A percentile compares a stretch with the other conserved stretches of the same genome.
phyloP scores from a whole-genome alignment of 2,329 filamentous ascomycete genomes.

The Penicillium sp. region DNA sequence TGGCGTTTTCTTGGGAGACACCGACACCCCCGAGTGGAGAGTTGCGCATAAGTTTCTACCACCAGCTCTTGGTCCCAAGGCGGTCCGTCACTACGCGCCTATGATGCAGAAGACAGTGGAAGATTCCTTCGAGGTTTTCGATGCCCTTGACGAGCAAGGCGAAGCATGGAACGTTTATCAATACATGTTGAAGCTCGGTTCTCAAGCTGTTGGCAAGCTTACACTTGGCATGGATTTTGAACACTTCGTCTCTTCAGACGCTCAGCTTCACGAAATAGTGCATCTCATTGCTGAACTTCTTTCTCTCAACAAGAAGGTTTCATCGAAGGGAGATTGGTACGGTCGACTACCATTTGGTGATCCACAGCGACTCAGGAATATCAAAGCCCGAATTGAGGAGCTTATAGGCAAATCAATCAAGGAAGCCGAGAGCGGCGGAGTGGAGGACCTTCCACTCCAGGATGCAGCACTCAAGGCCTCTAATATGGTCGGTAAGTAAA shows the following conservation, averaged over 20 bases:
- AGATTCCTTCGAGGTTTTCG: slow-evolving; percentile 51
- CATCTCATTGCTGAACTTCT: slow-evolving; percentile 53
- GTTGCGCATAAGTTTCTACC: slow-evolving; percentile 59
- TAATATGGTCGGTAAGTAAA: slow-evolving; percentile 46
- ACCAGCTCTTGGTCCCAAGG: slow-evolving; percentile 20
- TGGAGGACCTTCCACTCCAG: slow-evolving; percentile 34
- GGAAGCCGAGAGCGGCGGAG: slow-evolving; percentile 21
- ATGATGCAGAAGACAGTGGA: slow-evolving; percentile 60
- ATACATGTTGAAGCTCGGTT: slow-evolving; percentile 53
- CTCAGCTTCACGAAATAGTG: slow-evolving; percentile 56
- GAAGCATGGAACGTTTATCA: slow-evolving; percentile 52
- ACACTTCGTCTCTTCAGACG: slow-evolving; percentile 47
- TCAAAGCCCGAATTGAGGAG: slow-evolving; percentile 18
- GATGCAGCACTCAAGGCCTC: slow-evolving; percentile 48
- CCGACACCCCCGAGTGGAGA: slow-evolving; percentile 34
- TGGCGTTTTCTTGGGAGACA: slow-evolving; percentile 36
- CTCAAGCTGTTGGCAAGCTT: slow-evolving; percentile 48
- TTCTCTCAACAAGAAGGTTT: slow-evolving; percentile 61
- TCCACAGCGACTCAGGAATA: slow-evolving; percentile 42
- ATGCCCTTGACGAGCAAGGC: slow-evolving; percentile 49
- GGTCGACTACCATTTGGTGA: slow-evolving; percentile 59
- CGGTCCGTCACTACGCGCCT: slow-evolving; percentile 50
- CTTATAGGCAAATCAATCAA: slow-evolving; percentile 27
- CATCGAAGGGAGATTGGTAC: slow-evolving; percentile 59
- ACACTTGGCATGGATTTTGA: slow-evolving; percentile 48